Evolutionary conservation across 1,139 yeast species (phyloP), one percentile per base, ranked within the genome.

Genomic region (Zygosaccharomyces sapae): DNA sequence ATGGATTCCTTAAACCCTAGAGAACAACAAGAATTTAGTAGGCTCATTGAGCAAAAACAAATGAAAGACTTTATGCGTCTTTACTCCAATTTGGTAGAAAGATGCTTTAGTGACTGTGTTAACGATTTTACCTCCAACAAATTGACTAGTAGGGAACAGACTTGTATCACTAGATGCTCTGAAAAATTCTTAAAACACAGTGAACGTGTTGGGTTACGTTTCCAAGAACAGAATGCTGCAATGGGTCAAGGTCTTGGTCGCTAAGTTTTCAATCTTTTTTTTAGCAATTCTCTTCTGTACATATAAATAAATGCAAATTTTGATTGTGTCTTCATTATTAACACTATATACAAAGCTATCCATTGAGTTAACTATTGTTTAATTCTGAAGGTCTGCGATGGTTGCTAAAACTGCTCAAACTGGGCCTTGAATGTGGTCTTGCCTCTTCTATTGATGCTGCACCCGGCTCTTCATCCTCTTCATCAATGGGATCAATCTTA

Each of bases 1-100:
- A 85, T 84, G 92, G 92, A 85, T 63, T 86, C 83, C 70, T 75
- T 84, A 65, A 84, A 90, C 76, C 83, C 83, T 66, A 86, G 88
- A 69, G 97, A 90, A 74, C 97, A 90, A 72, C 96, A 88, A 73
- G 95, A 89, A 65, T 90, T 90, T 71, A 96, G 88, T 72, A 90
- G 83, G 70, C 76, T 90, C 58, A 95, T 90, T 59, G 97, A 90
- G 74, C 92, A 87, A 69, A 92, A 92, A 79, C 98, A 92, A 73
- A 89, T 92, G 97, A 87, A 87, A 72, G 98, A 92, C 70, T 92
- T 90, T 82, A 90, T 90, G 97, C 83, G 94, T 69, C 74, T 83
- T 46, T 92, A 92, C 79, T 89, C 97, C 55, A 85, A 86, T 68
- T 80, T 92, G 63, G 97, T 92, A 49, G 92, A 94, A 70, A 84